Base-by-base conservation (phyloP, 2,329 filamentous ascomycete genomes). In the Davidsoniella neocaledoniae region DNA sequence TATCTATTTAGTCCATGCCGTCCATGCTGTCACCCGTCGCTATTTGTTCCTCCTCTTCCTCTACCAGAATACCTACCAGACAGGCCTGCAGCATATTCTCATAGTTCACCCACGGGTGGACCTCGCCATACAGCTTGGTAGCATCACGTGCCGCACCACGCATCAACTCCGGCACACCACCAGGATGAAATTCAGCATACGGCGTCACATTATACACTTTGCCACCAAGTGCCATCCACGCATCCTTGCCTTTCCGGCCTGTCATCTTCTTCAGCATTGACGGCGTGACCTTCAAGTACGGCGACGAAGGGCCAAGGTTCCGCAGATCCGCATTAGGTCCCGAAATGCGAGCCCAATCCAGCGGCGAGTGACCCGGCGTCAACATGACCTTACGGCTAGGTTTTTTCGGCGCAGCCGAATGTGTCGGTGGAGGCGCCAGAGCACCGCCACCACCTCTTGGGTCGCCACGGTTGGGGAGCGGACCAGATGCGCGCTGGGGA, bases 141-240 rank as follows among this genome's bases (percentile, higher is more conserved):
- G 73, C 78, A 59, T 83, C 79, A 51, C 71, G 66, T 0, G 71
- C 79, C 0, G 79, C 79, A 33, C 69, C 72, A 29, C 76, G 68
- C 62, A 83, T 64, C 54, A 91, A 63, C 65, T 93, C 84, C 4
- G 78, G 77, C 57, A 81, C 76, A 7, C 85, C 91, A 19, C 91
- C 91, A 0, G 91, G 91, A 62, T 98, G 91, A 61, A 87, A 98
- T 1, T 83, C 79, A 36, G 87, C 62, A 61, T 96, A 98, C 0
- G 90, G 86, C 0, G 81, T 82, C 52, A 98, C 81, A 60, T 96
- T 96, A 66, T 96, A 98, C 25, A 96, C 90, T 59, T 84, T 83
- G 1, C 90, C 88, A 53, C 86, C 82, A 54, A 94, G 81, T 1
- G 79, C 84, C 53, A 83, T 93, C 91, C 91, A 98, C 0, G 88